Conservation (phyloP, 1,284 basidiomycete species). For the Tylopilus sp. region DNA sequence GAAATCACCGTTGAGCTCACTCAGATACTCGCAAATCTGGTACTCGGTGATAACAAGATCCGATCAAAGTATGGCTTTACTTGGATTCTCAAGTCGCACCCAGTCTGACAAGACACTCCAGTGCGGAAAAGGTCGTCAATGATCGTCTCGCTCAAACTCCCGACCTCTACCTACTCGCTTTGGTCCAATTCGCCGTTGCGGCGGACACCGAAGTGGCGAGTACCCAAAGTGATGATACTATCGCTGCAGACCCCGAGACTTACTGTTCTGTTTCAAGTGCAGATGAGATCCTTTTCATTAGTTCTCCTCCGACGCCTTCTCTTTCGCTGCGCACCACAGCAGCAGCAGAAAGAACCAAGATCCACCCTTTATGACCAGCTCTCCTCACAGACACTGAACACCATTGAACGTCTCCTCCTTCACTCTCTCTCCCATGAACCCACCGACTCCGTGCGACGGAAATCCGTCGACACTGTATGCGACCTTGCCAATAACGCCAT, state of each 20-base stretch:
- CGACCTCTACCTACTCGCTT: conserved; percentile 69
- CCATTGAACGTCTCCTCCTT: conserved; percentile 67
- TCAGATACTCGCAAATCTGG: conserved; percentile 77
- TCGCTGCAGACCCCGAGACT: conserved; percentile 8
- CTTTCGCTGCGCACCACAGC: conserved; percentile 49
- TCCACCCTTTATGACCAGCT: conserved; percentile 70
- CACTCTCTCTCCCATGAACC: conserved; percentile 63
- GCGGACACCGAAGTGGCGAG: conserved; percentile 72
- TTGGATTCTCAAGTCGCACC: background rate
- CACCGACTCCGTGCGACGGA: conserved; percentile 53
- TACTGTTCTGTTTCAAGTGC: conserved; percentile 13
- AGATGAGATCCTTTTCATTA: conserved; percentile 81
- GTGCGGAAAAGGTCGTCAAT: conserved; percentile 75
- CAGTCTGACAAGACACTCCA: conserved; percentile 28
- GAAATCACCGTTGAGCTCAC: conserved; percentile 70
- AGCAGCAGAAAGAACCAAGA: conserved; percentile 35
- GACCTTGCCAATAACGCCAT: conserved; percentile 73
- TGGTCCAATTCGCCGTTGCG: conserved; percentile 68
- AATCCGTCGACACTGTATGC: conserved; percentile 67
- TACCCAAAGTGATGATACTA: conserved; percentile 13
- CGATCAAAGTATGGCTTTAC: conserved; percentile 45
- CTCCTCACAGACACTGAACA: conserved; percentile 56
- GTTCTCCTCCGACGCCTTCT: conserved; percentile 72
- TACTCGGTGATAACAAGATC: conserved; percentile 75
- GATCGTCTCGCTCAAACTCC: conserved; percentile 71